Percentiles rank a stretch among this genome's conserved stretches.
phyloP scores from a whole-genome alignment of 495 filamentous ascomycete genomes.

The Chaetomidium leptoderma region DNA sequence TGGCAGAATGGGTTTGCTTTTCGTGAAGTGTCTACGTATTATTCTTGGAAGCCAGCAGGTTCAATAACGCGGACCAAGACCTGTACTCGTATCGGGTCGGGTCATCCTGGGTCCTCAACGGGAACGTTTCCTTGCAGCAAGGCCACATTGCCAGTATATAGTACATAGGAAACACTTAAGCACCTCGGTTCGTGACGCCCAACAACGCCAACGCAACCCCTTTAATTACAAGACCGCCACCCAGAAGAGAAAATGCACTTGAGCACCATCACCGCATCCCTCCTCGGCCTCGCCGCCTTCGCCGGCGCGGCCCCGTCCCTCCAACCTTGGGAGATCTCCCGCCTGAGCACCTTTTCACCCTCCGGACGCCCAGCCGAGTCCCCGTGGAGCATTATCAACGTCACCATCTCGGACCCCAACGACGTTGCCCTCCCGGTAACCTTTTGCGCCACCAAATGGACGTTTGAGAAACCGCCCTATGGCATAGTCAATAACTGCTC shows the following conservation, averaged over 20 bases:
- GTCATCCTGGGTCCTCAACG: too few species aligned
- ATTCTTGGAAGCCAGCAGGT: neutral
- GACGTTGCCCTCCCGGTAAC: conserved; percentile 2
- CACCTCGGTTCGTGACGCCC: neutral
- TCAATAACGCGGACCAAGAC: too few species aligned
- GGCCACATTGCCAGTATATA: too few species aligned
- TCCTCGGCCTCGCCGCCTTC: neutral
- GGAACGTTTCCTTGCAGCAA: too few species aligned
- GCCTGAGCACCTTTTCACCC: conserved; percentile 12
- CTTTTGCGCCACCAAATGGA: conserved; percentile 17
- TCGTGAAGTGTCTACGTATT: neutral
- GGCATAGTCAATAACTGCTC: conserved; percentile 12
- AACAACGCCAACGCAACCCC: neutral
- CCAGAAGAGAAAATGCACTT: neutral
- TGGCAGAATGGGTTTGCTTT: neutral
- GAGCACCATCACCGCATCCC: neutral
- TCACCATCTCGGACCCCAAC: conserved; percentile 19
- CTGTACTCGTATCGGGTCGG: too few species aligned
- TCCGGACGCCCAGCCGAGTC: conserved; percentile 5
- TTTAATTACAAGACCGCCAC: too few species aligned
- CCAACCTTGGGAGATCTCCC: conserved; percentile 13
- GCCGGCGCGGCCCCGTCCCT: neutral
- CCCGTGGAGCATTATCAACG: conserved; percentile 10
- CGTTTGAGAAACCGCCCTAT: conserved; percentile 10
- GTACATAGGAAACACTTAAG: neutral